phyloP scores from a whole-genome alignment of 2,329 filamentous ascomycete species.

The Neocucurbitaria cava region DNA sequence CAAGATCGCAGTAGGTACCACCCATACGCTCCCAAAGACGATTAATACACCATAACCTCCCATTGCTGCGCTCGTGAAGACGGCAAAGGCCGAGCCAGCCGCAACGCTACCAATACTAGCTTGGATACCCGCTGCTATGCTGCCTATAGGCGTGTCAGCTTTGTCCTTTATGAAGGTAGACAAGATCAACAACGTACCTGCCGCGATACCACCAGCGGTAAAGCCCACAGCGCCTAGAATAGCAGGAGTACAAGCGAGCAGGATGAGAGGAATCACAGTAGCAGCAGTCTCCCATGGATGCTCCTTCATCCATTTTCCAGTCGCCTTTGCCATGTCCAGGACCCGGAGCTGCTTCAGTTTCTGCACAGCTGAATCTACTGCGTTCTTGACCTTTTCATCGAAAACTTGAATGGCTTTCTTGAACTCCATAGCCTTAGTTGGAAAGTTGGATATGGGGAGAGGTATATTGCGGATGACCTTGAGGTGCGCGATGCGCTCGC shows the following conservation, averaged over 20 bases:
- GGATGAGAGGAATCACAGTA: constrained; percentile 6
- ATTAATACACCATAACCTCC: constrained; percentile 23
- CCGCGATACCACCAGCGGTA: constrained; percentile 2
- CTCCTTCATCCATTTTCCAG: constrained; percentile 2
- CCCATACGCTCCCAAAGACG: constrained; percentile 14
- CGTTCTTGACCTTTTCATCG: not conserved
- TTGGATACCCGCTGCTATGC: constrained; percentile 30
- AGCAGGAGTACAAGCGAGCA: constrained; percentile 2
- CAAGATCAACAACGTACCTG: not conserved
- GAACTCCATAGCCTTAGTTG: not conserved
- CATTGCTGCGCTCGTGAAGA: constrained; percentile 34
- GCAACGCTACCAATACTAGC: constrained; percentile 25
- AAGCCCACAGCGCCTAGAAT: constrained; percentile 9
- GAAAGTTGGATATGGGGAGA: not conserved
- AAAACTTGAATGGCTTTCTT: not conserved
- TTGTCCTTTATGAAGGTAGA: not conserved
- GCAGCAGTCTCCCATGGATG: constrained; percentile 9
- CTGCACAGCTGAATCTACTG: not conserved
- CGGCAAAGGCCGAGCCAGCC: constrained; percentile 28
- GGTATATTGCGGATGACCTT: too few species aligned
- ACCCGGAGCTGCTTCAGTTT: not conserved
- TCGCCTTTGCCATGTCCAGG: not conserved
- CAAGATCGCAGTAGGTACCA: not conserved
- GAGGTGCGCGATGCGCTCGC: too few species aligned
- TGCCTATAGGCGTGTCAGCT: constrained; percentile 17